Percentiles rank a stretch among this genome's conserved stretches.
Evolutionary conservation across 176 grass and related monocot genomes (phyloP).

Genomic region (Puya raimondii): DNA sequence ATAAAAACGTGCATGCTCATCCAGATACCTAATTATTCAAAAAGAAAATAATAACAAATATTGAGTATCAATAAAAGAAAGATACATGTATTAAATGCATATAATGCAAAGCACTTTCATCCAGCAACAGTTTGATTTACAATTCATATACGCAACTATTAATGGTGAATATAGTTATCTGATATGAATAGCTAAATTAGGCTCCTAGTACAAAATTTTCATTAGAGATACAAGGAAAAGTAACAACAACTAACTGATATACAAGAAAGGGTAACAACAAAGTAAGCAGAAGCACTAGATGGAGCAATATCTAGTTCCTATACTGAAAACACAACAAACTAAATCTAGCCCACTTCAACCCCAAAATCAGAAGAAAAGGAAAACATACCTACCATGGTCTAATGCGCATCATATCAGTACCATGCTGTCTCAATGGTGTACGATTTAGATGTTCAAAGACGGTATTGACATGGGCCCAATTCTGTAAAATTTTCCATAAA

Average conservation of each 20-base stretch:
- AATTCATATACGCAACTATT: no score
- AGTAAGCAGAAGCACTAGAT: no score
- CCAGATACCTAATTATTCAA: slow-evolving; percentile 56
- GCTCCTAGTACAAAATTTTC: no score
- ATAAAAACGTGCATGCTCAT: slow-evolving; percentile 67
- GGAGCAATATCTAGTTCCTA: no score
- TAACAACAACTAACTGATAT: no score
- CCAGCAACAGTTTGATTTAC: no score
- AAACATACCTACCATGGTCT: slow-evolving; percentile 65
- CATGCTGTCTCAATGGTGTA: slow-evolving; percentile 79
- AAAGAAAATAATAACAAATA: slow-evolving; percentile 17
- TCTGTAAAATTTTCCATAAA: slow-evolving; percentile 44
- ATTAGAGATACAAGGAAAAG: no score
- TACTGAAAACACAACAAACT: no score
- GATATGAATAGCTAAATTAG: no score
- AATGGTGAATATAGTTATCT: no score
- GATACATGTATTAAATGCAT: not conserved
- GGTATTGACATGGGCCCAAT: slow-evolving; percentile 75
- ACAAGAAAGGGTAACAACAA: no score
- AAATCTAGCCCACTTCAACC: not conserved
- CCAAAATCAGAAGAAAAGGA: slow-evolving; percentile 11
- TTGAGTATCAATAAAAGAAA: not conserved
- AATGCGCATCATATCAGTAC: slow-evolving; percentile 87
- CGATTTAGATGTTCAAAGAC: slow-evolving; percentile 75
- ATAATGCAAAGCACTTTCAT: no score